Evolutionary conservation across 805 yeast genomes (phyloP).

Genomic region (Lachancea thermotolerans): DNA sequence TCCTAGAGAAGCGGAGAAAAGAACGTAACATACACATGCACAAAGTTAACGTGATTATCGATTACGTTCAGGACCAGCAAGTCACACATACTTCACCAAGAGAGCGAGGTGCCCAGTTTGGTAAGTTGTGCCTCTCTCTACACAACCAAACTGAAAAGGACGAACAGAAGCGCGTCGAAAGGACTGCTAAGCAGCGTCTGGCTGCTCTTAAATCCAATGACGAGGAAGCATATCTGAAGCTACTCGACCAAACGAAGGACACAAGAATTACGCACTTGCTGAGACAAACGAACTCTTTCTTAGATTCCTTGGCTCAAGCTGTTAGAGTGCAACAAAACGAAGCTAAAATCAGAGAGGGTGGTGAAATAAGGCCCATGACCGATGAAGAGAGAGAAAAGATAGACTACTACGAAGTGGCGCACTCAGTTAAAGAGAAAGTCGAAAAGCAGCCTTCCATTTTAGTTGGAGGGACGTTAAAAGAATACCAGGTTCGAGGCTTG

Average conservation of each 20-base stretch:
- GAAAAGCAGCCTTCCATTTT: constrained; percentile 59
- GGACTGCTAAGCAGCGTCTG: constrained; percentile 80
- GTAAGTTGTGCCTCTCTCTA: constrained; percentile 21
- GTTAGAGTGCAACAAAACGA: constrained; percentile 66
- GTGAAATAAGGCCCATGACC: constrained; percentile 32
- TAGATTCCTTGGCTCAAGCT: constrained; percentile 72
- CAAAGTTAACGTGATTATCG: constrained; percentile 38
- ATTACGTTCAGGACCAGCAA: constrained; percentile 27
- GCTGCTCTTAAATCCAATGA: constrained; percentile 82
- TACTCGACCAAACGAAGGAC: constrained; percentile 80
- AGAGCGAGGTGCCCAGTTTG: constrained; percentile 29
- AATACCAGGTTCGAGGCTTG: constrained; percentile 83
- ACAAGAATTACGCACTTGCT: constrained; percentile 79
- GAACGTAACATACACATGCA: constrained; percentile 46
- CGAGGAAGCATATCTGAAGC: constrained; percentile 79
- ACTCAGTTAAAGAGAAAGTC: constrained; percentile 60
- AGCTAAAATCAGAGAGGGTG: constrained; percentile 29
- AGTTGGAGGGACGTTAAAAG: constrained; percentile 74
- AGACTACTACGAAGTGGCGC: constrained; percentile 81
- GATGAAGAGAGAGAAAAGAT: constrained; percentile 57
- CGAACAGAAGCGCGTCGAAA: constrained; percentile 66
- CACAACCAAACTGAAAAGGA: constrained; percentile 53
- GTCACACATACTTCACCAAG: constrained; percentile 18
- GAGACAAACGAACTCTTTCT: constrained; percentile 70
- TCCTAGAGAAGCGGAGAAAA: constrained; percentile 47